Base-by-base conservation (phyloP, 169 alveolate species). In the Eimeria maxima region DNA sequence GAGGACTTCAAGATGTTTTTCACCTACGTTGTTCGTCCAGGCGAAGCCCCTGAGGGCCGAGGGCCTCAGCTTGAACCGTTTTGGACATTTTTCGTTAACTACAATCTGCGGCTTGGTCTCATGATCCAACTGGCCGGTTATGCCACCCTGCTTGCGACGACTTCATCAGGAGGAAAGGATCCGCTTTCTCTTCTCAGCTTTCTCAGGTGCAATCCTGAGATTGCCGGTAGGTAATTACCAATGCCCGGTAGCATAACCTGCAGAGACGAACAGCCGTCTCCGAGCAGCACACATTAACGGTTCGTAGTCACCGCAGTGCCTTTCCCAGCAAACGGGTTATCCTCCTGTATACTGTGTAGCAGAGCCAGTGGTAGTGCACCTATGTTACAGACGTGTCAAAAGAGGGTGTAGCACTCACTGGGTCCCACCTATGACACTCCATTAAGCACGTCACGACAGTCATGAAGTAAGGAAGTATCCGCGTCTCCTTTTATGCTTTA, bases 41-140 rank as follows among this genome's bases (percentile, higher is more conserved):
- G 99, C 24, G 99, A 98, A 97, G 99, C 99, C 73, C 99, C 99
- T 16, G 99, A 98, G 97, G 99, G 99, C 93, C 98, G 99, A 45
- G 99, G 99, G 22, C 99, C 99, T 42, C 99, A 98, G 93, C 97
- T 98, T 94, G 98, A 97, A 94, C 99, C 99, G 45, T 96, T 98
- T 83, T 98, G 99, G 98, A 98, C 97, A 88, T 98, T 98, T 74
- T 93, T 97, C 80, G 98, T 98, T 97, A 97, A 98, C 90, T 98
- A 97, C 97, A 98, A 98, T 95, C 98, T 98, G 7, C 97, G 99
- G 69, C 94, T 98, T 24, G 99, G 99, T 44, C 98, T 98, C 83
- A 96, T 97, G 42, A 94, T 97, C 45, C 99, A 98, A 87, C 94
- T 98, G 45, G 78, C 96, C 57, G 97, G 98, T 38, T 97, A 97